Evolutionary conservation across 1,284 basidiomycete genomes (phyloP), one percentile per base, ranked within the genome.

Genomic region (Earliella scabrosa): DNA sequence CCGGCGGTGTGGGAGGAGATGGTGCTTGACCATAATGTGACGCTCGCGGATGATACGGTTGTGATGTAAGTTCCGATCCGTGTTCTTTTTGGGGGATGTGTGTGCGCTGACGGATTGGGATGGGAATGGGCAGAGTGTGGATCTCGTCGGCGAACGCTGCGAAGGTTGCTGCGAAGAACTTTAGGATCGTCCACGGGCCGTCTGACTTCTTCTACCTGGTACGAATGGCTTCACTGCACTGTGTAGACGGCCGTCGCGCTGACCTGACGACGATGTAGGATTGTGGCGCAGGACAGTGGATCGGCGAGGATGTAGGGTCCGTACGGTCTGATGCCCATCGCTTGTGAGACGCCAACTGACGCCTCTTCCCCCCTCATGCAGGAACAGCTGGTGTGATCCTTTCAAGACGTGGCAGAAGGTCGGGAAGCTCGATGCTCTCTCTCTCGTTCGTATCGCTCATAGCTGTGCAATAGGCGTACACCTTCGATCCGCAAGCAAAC

Each of bases 1-100:
- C 82, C 86, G 0, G 77, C 88, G 20, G 86, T 90, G 0, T 91
- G 89, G 88, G 85, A 91, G 68, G 86, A 90, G 67, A 88, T 92
- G 85, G 83, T 86, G 0, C 72, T 93, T 9, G 71, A 77, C 4
- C 84, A 87, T 68, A 78, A 85, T 55, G 75, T 90, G 6, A 77
- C 82, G 0, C 73, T 95, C 2, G 72, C 75, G 1, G 83, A 86
- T 24, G 80, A 90, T 52, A 90, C 92, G 0, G 71, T 95, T 46
- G 83, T 92, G 24, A 79, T 90, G 87, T 85, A 55, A 3, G 79
- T 69, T n/a, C n/a, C n/a, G n/a, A n/a, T n/a, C n/a, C n/a, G n/a
- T n/a, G n/a, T n/a, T n/a, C n/a, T n/a, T n/a, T n/a, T n/a, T n/a
- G n/a, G n/a, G n/a, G n/a, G n/a, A n/a, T n/a, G n/a, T n/a, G n/a